Base-by-base conservation (phyloP, 768 basidiomycete genomes). In the Tremella yokohamensis region DNA sequence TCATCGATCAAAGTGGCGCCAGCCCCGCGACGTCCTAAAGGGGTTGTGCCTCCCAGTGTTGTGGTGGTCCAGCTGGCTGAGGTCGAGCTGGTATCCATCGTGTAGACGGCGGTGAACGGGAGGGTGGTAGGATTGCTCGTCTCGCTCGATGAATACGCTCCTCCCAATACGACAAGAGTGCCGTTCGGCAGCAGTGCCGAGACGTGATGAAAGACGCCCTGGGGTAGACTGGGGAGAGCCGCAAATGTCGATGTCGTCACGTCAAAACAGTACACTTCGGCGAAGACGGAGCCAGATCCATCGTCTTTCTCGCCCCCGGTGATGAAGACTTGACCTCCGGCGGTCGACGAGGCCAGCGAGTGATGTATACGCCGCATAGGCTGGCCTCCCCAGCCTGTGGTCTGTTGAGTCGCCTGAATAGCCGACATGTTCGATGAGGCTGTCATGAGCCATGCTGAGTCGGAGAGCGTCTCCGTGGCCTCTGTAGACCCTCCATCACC, bases 281-380 rank as follows among this genome's bases (percentile, higher is more conserved):
- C 78, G 68, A 87, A 85, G 0, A 79, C 82, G 49, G 76, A 78
- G 1, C 80, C 80, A 8, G 90, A 92, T 12, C 84, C 88, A 73
- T 94, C 91, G n/a, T 84, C 84, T 66, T 82, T 85, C 76, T 87
- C 82, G 8, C 91, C 91, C 2, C 91, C 91, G 47, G 87, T 81
- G 37, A 93, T 80, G 77, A 82, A 89, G 11, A 89, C 79, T 45
- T 79, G 29, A 2, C 58, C 77, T 6, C 84, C 85, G 7, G 77
- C 76, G 6, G 68, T 61, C 0, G 79, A 58, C 11, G 82, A 80
- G 8, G 82, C 80, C 6, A 87, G 76, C 8, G 87, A 81, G 69
- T 92, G 89, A 65, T 85, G 83, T n/a, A 88, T 85, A 47, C 90
- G 83, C 26, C 90, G 82, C 54, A 81, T 79, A 2, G 91, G 90